Conservation (phyloP, 1,284 basidiomycete genomes). For the Mycosarcoma mackinlayi region DNA sequence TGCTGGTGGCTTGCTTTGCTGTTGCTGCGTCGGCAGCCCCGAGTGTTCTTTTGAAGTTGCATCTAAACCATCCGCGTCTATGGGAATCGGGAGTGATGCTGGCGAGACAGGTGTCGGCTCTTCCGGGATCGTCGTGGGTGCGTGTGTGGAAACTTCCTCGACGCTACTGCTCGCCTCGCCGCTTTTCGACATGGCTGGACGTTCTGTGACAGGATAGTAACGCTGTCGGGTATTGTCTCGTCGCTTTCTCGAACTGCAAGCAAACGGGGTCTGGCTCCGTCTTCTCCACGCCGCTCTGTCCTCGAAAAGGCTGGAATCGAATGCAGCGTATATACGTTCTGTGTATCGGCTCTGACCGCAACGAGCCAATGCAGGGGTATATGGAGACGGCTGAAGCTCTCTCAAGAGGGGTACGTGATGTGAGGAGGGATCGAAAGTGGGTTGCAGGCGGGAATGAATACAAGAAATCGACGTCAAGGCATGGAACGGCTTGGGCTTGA, state of each 20-base stretch:
- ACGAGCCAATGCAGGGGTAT: neutral
- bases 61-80: neutral
- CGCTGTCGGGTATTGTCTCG: neutral
- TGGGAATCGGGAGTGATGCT: constrained; percentile 12
- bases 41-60: neutral
- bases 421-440: neutral
- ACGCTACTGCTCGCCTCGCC: constrained; percentile 5
- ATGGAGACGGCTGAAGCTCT: neutral
- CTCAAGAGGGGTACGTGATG: too few relatives aligned
- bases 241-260: too few relatives aligned
- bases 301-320: constrained; percentile 2
- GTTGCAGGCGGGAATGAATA: neutral
- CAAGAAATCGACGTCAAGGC: neutral
- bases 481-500: neutral
- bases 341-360: neutral
- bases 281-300: too few relatives aligned
- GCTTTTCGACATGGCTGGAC: constrained; percentile 6
- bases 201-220: neutral
- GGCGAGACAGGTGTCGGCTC: constrained; percentile 29
- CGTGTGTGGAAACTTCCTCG: constrained; percentile 16
- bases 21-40: neutral
- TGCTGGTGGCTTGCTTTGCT: constrained; percentile 3
- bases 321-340: neutral
- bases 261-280: too few relatives aligned
- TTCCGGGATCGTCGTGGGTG: constrained; percentile 37